Evolutionary conservation across 495 filamentous ascomycete species (phyloP), one percentile per base, ranked within the genome.

Genomic region (Xylaria grammica): DNA sequence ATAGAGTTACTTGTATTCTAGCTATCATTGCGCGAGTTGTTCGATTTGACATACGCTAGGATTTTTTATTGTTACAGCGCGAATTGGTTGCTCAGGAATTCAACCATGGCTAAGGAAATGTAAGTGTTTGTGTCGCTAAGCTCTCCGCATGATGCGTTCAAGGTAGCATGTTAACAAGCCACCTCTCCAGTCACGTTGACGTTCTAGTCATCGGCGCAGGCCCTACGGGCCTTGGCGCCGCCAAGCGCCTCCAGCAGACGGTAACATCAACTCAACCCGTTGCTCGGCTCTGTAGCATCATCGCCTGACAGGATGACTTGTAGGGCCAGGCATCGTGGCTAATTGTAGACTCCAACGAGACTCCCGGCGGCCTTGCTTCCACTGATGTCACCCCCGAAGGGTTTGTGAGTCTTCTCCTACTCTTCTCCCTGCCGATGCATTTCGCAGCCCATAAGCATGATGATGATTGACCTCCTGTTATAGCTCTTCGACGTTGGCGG

Each of bases 401-500:
- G 76, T 97, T 97, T 79, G 93, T 97, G 85, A 72, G 92, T 93
- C 57, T 53, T 45, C 59, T 62, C 58, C 30, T 62, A 36, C 56
- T 26, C 53, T 66, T 57, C 24, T 15, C 55, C 15, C 48, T 66
- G 55, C 29, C 15, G 9, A 52, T 32, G 8, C 46, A 38, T 7
- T 1, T 24, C 38, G 38, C n/a, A 48, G 46, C 64, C 48, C 67
- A 59, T 34, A 26, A 48, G 19, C 52, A 19, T 58, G 60, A 49
- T 48, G 53, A 58, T 76, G 59, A 75, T 68, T 19, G n/a, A n/a
- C n/a, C n/a, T n/a, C n/a, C n/a, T 6, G 38, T 61, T 56, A 10
- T 72, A 97, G 93, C 89, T 97, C 68, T 97, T 95, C 83, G 94
- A 97, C 83, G 94, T 97, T 71, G 94, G 94, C 74, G 94, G 94